A percentile compares a stretch with the other conserved stretches of the same genome.
phyloP scores from a whole-genome alignment of 805 yeast genomes.

The Danielia oregonensis region DNA sequence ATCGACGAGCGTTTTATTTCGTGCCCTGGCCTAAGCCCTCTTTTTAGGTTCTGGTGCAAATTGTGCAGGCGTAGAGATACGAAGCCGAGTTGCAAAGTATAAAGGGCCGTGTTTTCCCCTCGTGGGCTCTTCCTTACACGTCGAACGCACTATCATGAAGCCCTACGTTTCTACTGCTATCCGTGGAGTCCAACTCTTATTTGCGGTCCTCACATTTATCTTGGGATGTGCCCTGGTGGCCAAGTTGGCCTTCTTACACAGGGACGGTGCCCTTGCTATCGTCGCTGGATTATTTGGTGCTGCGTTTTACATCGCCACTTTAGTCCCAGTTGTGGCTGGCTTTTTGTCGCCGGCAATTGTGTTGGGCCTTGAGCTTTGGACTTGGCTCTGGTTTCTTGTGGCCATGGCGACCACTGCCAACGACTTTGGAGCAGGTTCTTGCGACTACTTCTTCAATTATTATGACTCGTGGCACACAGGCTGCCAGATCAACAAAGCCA shows the following conservation, averaged over 20 bases:
- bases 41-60: too few species aligned
- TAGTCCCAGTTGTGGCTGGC: not conserved
- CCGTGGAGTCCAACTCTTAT: conserved; percentile 3
- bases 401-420: conserved; percentile 3
- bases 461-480: conserved; percentile 1
- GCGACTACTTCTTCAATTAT: not conserved
- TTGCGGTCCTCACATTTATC: conserved; percentile 3
- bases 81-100: too few species aligned
- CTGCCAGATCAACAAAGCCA: conserved; percentile 3
- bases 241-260: not conserved
- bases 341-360: conserved; percentile 2
- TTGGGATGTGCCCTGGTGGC: conserved; percentile 3
- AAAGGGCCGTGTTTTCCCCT: too few species aligned
- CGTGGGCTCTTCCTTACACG: too few species aligned
- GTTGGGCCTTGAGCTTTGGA: conserved; percentile 4
- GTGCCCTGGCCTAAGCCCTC: too few species aligned
- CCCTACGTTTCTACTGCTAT: not conserved
- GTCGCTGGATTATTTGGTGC: conserved; percentile 4
- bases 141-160: too few species aligned
- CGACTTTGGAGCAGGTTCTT: conserved; percentile 1
- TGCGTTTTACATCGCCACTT: conserved; percentile 1
- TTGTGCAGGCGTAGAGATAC: too few species aligned
- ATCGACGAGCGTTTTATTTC: too few species aligned
- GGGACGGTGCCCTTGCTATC: conserved; percentile 2
- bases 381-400: conserved; percentile 5